Conservation (phyloP, 805 yeast species). For the Kluyveromyces lactis region DNA sequence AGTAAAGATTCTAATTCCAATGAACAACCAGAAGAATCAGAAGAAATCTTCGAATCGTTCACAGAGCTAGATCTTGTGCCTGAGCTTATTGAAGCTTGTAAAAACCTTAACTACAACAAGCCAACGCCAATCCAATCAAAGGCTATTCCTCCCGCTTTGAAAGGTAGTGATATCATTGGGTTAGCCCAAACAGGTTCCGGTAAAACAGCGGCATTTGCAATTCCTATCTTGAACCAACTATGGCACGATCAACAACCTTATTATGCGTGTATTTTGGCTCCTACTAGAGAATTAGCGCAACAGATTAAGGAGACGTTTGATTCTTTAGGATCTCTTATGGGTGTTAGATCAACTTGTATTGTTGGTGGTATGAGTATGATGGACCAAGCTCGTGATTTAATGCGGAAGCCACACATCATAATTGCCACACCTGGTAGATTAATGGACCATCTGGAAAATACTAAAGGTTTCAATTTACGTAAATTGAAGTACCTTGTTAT, state of each 20-base stretch:
- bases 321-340: constrained; percentile 87
- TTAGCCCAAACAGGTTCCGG: constrained; percentile 98
- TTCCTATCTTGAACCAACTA: constrained; percentile 84
- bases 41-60: constrained; percentile 35
- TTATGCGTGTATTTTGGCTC: constrained; percentile 81
- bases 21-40: constrained; percentile 10
- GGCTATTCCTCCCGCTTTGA: constrained; percentile 82
- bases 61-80: constrained; percentile 58
- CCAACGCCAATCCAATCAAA: constrained; percentile 95
- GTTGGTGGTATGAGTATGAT: constrained; percentile 99
- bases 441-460: constrained; percentile 88
- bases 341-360: constrained; percentile 77
- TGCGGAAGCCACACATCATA: constrained; percentile 88
- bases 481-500: constrained; percentile 76
- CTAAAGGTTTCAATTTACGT: constrained; percentile 79
- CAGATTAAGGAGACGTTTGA: constrained; percentile 93
- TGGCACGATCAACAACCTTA: constrained; percentile 87
- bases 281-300: constrained; percentile 78
- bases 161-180: constrained; percentile 90
- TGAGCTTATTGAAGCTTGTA: constrained; percentile 73
- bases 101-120: constrained; percentile 58
- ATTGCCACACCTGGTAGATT: constrained; percentile 95
- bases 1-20: constrained; percentile 5
- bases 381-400: constrained; percentile 91
- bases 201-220: constrained; percentile 96